Evolutionary conservation across 2,329 filamentous ascomycete species (phyloP).

Genomic region (Aspergillus tamarii): DNA sequence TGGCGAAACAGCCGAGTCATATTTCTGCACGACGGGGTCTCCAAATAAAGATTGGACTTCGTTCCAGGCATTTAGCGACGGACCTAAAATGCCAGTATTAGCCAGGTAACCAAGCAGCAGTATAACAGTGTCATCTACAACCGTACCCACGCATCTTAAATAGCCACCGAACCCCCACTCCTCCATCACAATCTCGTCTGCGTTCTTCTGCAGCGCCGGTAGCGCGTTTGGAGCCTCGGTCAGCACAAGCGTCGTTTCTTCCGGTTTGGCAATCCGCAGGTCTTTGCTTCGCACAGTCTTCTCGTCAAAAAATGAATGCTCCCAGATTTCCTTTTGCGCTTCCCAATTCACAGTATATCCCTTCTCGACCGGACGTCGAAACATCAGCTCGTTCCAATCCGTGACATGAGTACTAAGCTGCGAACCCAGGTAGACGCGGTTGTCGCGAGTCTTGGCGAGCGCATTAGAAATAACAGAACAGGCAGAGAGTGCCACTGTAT

Average conservation of each 20-base stretch:
- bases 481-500: conserved; percentile 43
- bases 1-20: conserved; percentile 52
- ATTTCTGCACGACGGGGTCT: conserved; percentile 53
- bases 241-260: conserved; percentile 80
- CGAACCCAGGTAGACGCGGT: conserved; percentile 76
- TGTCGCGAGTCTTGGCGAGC: conserved; percentile 79
- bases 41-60: conserved; percentile 72
- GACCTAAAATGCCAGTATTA: conserved; percentile 51
- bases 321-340: conserved; percentile 93
- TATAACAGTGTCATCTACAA: conserved; percentile 11
- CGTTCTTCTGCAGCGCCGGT: conserved; percentile 79
- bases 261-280: conserved; percentile 60
- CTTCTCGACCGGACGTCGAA: conserved; percentile 88
- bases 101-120: not conserved
- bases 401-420: conserved; percentile 73
- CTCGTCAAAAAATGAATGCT: conserved; percentile 77
- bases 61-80: conserved; percentile 80
- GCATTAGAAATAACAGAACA: conserved; percentile 84
- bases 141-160: conserved; percentile 71
- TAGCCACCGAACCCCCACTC: conserved; percentile 93
- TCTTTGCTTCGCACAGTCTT: conserved; percentile 60
- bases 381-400: conserved; percentile 87
- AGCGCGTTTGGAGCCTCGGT: conserved; percentile 85
- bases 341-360: conserved; percentile 98
- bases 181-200: conserved; percentile 96